Conservation (phyloP, 1,284 basidiomycete genomes). For the Mycosarcoma mackinlayi region DNA sequence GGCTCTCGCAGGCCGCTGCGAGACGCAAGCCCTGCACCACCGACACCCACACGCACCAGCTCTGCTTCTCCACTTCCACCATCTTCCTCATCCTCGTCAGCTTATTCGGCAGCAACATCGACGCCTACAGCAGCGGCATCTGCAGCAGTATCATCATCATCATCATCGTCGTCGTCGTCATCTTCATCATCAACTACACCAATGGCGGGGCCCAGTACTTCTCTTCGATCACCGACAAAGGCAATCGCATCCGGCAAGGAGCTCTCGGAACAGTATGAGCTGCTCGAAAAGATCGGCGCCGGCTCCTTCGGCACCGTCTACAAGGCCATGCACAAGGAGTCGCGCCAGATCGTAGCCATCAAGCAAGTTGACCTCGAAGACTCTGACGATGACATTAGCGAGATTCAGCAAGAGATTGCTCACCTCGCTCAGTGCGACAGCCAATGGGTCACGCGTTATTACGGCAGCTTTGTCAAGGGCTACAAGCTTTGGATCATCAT, state of each 20-base stretch:
- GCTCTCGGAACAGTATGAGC: conserved; percentile 76
- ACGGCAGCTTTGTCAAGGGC: conserved; percentile 93
- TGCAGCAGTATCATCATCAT: no score
- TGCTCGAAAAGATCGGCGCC: conserved; percentile 95
- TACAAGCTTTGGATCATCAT: conserved; percentile 99
- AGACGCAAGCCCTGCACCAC: conserved; percentile 38
- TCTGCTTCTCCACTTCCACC: conserved; percentile 33
- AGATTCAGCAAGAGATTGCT: conserved; percentile 95
- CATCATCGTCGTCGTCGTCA: conserved; percentile 1
- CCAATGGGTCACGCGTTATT: conserved; percentile 94
- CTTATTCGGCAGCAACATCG: conserved; percentile 1
- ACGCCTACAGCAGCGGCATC: no score
- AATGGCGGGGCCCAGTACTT: conserved; percentile 41
- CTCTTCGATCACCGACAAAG: conserved; percentile 28
- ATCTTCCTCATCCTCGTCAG: not conserved
- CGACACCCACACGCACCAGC: conserved; percentile 38
- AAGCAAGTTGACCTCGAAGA: conserved; percentile 84
- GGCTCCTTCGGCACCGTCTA: conserved; percentile 96
- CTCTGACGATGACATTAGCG: conserved; percentile 65
- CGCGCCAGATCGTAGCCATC: conserved; percentile 92
- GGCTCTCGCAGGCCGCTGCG: conserved; percentile 37
- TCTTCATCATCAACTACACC: conserved; percentile 4
- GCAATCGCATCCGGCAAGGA: conserved; percentile 50
- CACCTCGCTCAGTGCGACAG: conserved; percentile 95
- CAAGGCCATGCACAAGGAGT: conserved; percentile 89